Percentiles rank a stretch among this genome's conserved stretches.
These are phyloP conservation scores for Malassezia japonica DNA, from an alignment of 1,284 basidiomycete species.

Conservation along the genomic window DNA sequence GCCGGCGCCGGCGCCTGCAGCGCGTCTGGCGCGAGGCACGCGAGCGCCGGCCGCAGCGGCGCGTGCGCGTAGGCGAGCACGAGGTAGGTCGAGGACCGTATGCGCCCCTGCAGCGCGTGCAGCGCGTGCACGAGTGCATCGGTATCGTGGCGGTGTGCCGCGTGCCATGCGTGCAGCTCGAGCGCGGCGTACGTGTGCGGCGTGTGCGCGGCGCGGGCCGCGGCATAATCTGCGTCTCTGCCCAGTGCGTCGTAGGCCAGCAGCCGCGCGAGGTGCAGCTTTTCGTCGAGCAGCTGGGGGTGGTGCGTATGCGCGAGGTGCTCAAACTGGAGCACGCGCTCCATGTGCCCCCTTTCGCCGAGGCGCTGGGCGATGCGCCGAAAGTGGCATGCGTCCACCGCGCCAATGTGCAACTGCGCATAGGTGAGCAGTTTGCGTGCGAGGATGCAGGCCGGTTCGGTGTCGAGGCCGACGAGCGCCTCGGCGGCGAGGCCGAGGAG, in stretches of 20 bases:
- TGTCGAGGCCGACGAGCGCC: background rate
- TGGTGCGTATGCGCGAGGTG: constrained; percentile 7
- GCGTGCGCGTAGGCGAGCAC: background rate
- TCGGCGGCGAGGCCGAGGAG: constrained; percentile 12
- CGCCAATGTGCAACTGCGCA: constrained; percentile 12
- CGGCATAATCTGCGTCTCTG: background rate
- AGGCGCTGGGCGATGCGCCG: constrained; percentile 8
- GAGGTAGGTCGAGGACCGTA: background rate
- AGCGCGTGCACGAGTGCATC: background rate
- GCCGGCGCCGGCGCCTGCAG: background rate
- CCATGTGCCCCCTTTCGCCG: background rate
- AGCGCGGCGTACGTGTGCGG: background rate
- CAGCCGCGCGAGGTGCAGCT: constrained; percentile 4
- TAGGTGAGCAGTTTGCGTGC: constrained; percentile 14
- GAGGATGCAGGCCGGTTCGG: constrained; percentile 1
- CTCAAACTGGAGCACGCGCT: constrained; percentile 4
- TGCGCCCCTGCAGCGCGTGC: background rate
- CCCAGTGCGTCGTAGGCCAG: background rate
- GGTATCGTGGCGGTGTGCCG: background rate
- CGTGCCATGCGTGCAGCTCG: background rate
- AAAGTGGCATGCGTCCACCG: constrained; percentile 1
- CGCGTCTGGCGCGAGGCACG: background rate
- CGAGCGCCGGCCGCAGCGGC: background rate
- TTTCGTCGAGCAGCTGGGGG: too few relatives aligned
- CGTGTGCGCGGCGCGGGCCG: too few relatives aligned